Evolutionary conservation across 1,139 yeast genomes (phyloP).

Genomic region (Taphrina betulina): DNA sequence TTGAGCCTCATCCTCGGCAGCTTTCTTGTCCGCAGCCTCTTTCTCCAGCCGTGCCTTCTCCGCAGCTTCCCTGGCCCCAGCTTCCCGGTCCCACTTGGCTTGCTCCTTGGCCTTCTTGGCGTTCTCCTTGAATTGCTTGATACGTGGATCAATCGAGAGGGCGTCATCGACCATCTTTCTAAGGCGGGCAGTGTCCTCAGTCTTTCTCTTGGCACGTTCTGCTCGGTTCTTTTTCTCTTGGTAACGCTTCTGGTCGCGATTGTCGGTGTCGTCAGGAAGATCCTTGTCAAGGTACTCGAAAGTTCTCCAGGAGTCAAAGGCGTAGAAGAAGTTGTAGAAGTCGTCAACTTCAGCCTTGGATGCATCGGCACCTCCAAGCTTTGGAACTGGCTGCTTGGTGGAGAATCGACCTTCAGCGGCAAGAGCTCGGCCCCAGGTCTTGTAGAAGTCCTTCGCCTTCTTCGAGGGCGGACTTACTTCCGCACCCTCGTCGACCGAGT

Average conservation of each 20-base stretch:
- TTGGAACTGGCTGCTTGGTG: slow-evolving; percentile 82
- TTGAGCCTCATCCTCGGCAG: slow-evolving; percentile 67
- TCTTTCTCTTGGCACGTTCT: slow-evolving; percentile 95
- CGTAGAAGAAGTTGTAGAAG: slow-evolving; percentile 90
- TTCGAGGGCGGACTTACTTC: slow-evolving; percentile 75
- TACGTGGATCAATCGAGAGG: slow-evolving; percentile 87
- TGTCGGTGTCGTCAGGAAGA: slow-evolving; percentile 98
- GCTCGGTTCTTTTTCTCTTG: slow-evolving; percentile 96
- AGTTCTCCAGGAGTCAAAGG: slow-evolving; percentile 97
- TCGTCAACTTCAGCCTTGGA: slow-evolving; percentile 80
- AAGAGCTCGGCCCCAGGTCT: slow-evolving; percentile 90
- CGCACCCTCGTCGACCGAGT: slow-evolving; percentile 89
- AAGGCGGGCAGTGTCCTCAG: slow-evolving; percentile 91
- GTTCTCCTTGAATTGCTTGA: slow-evolving; percentile 84
- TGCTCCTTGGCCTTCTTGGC: slow-evolving; percentile 94
- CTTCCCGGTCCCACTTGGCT: slow-evolving; percentile 96
- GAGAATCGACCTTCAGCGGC: slow-evolving; percentile 90
- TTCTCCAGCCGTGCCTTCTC: slow-evolving; percentile 82
- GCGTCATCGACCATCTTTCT: slow-evolving; percentile 87
- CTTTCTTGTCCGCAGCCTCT: slow-evolving; percentile 79
- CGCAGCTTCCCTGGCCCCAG: slow-evolving; percentile 92
- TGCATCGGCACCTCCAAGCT: slow-evolving; percentile 66
- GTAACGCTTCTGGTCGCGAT: slow-evolving; percentile 98
- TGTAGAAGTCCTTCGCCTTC: slow-evolving; percentile 54
- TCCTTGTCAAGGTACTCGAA: slow-evolving; percentile 98